Base-by-base conservation (phyloP, 345 rosid species). In the Rhodamnia argentea region DNA sequence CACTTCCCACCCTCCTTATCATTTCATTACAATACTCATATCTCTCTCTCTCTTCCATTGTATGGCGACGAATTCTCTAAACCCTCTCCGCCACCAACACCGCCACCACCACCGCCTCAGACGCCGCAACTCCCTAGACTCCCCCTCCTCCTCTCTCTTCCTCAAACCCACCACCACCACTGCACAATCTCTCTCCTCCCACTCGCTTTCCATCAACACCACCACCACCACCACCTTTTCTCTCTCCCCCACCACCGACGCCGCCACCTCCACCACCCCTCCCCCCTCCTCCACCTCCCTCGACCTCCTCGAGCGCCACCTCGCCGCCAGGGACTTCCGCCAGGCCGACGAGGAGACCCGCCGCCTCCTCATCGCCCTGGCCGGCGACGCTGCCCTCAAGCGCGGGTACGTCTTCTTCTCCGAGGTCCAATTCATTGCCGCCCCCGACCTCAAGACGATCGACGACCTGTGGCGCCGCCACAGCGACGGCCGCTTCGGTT, bases 361-460 rank as follows among this genome's bases (percentile, higher is more conserved):
- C 52, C 92, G 96, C 40, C 94, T 97, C 29, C 94, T 97, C 92
- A 94, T 96, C 29, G 92, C 90, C 70, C 92, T 97, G 1, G 93
- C 98, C 0, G 99, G 99, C 3, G 99, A 97, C 87, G 86, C 96
- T 1, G 94, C 99, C 4, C 87, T 88, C 50, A 95, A 93, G 85
- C 90, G 99, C 0, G 98, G 99, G 18, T 97, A 97, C 58, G 98
- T 97, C 23, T 97, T 94, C 98, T 97, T 97, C 95, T 97, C 98
- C 37, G 99, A 97, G 78, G 99, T 96, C 22, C 90, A 94, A 75
- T 94, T 94, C 87, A 97, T 97, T 87, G 52, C 96, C 0, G 86
- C 82, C 1, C 47, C 89, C 16, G 96, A 94, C 91, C 95, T 97
- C 13, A 90, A 86, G 78, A 92, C 96, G 8, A 94, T 97, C 5